Base-by-base conservation (phyloP, 2,329 filamentous ascomycete genomes). In the Epichloe sylvatica region DNA sequence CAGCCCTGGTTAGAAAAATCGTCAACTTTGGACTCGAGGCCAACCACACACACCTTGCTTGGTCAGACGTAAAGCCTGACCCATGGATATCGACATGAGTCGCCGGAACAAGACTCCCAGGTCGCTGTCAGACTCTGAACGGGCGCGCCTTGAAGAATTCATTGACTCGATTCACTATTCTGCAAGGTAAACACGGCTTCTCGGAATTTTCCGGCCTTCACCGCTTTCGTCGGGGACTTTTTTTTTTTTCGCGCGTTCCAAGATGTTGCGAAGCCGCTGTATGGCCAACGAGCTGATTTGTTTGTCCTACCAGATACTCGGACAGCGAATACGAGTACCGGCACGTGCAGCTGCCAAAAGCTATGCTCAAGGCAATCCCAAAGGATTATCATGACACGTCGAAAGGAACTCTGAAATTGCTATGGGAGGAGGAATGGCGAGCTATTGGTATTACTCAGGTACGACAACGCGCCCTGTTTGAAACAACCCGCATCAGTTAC, bases 371-470 rank as follows among this genome's bases (percentile, higher is more conserved):
- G 70, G 85, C 80, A 39, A 97, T 98, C 58, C 92, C 92, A 19
- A 84, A 90, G 65, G 91, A 96, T 55, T 95, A 95, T 69, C 91
- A 94, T 63, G 90, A 96, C 67, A 77, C 81, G 46, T 73, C 80
- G 47, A 88, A 94, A 69, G 92, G 92, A 54, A 97, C 91, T 5
- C 71, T 98, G 67, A 98, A 97, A 73, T 73, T 98, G 58, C 72
- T 98, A 53, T 96, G 91, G 90, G 92, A 98, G 68, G 91, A 97
- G 57, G 92, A 98, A 71, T 98, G 92, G 92, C 83, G 92, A 69
- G 89, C 85, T 36, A 77, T 98, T 62, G 92, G 92, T 46, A 98
- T 98, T 65, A 98, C 92, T 57, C 91, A 95, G 82, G 89, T 94
- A 71, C 45, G 75, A 44, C 46, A 38, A 35, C 34, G 33, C 11